Base-by-base conservation (phyloP, 331 rosid genomes). In the Quercus tomentella region DNA sequence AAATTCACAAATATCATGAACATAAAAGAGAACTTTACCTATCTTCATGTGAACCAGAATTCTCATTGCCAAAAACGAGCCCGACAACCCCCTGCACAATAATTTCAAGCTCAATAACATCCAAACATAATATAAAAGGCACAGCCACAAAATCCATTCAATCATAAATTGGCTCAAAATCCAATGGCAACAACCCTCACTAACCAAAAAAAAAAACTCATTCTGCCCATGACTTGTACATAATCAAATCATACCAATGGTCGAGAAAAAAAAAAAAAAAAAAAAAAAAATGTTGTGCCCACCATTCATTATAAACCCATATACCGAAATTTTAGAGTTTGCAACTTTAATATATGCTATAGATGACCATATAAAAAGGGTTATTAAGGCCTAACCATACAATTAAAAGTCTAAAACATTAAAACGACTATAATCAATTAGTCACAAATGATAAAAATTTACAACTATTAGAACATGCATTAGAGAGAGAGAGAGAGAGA, bases 11-110 rank as follows among this genome's bases (percentile, higher is more conserved):
- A 30, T 65, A 30, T 30, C 43, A 30, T 4, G 4, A 30, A 5
- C 16, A 35, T 57, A 60, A 57, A 76, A 31, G 56, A 83, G 18
- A 1, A 30, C 70, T 28, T 62, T 82, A 91, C 98, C 96, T 91
- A 57, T 95, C 98, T 83, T 89, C 97, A 71, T 88, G 90, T 28
- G 97, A 89, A 23, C 92, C 77, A 30, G 90, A 88, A 83, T 83
- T 91, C 84, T 95, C 98, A 66, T 90, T 93, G 55, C 98, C 97
- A 61, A 92, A 91, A 84, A 92, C 94, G 63, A 89, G 92, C 54
- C 97, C 98, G 52, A 95, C 94, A 70, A 95, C 97, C 1, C 98
- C 98, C 97, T 91, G 88, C 78, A 75, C 18, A n/a, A 30, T 22
- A 68, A 74, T 43, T 28, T 21, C 52, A 11, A 51, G 20, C 63